Evolutionary conservation across 441 rosid genomes (phyloP).

Genomic region (Mallotus repandus): DNA sequence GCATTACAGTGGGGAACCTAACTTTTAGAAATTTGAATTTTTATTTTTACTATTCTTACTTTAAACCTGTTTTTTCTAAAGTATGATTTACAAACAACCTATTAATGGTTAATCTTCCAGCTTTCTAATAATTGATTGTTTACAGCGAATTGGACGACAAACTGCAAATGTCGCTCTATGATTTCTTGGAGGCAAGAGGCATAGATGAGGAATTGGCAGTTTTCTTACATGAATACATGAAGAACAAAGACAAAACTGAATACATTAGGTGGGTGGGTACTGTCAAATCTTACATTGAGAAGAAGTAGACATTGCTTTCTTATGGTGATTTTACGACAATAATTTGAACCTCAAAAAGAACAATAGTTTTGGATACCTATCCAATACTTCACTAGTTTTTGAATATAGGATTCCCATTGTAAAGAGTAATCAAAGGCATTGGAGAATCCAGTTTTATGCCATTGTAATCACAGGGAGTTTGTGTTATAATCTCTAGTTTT

Average conservation of each 20-base stretch:
- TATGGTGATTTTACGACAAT: background rate
- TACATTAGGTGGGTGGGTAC: conserved; percentile 65
- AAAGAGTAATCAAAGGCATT: background rate
- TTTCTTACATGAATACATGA: conserved; percentile 76
- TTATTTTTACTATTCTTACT: no score
- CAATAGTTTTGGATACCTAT: conserved; percentile 3
- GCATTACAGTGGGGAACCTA: no score
- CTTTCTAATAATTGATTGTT: conserved; percentile 21
- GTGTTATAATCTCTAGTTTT: background rate
- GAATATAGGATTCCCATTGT: background rate
- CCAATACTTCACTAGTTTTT: background rate
- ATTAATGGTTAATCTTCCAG: background rate
- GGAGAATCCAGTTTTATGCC: conserved; percentile 8
- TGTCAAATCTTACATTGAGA: conserved; percentile 61
- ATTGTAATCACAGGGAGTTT: background rate
- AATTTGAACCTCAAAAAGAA: conserved; percentile 5
- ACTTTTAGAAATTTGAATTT: no score
- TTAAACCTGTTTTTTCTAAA: no score
- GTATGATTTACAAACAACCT: no score
- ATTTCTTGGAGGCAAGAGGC: conserved; percentile 63
- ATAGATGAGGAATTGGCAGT: conserved; percentile 59
- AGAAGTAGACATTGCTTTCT: conserved; percentile 33
- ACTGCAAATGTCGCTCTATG: conserved; percentile 64
- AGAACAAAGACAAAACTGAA: conserved; percentile 61
- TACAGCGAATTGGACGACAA: conserved; percentile 80